Evolutionary conservation across 2,329 filamentous ascomycete genomes (phyloP).

Genomic region (Colletotrichum chlorophyti): DNA sequence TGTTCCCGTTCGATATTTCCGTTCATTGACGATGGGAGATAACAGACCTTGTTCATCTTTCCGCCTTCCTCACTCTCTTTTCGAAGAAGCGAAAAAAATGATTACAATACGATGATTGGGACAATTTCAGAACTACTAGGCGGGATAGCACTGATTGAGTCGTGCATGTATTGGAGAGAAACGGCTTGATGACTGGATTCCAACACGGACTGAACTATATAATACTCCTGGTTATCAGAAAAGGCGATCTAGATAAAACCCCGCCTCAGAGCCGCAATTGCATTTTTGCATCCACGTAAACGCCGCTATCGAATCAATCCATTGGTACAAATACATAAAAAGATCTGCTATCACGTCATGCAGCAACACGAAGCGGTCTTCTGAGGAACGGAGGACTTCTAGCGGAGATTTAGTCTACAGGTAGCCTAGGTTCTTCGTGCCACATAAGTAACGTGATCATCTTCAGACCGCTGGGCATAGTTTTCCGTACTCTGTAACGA

Average conservation of each 20-base stretch:
- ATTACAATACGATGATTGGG: too few relatives aligned
- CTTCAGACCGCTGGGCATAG: too few relatives aligned
- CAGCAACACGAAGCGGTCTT: not conserved
- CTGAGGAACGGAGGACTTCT: not conserved
- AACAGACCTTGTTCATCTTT: not conserved
- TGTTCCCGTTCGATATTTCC: not conserved
- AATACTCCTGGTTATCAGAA: too few relatives aligned
- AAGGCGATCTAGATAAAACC: too few relatives aligned
- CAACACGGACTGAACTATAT: too few relatives aligned
- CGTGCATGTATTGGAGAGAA: too few relatives aligned
- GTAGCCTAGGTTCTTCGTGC: not conserved
- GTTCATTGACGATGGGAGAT: too few relatives aligned
- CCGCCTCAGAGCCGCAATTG: too few relatives aligned
- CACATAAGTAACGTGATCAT: not conserved
- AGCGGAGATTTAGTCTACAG: too few relatives aligned
- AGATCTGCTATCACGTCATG: constrained; percentile 10
- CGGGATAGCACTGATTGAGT: too few relatives aligned
- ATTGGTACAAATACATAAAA: not conserved
- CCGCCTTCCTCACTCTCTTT: not conserved
- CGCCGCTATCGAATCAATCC: not conserved
- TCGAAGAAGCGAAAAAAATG: not conserved
- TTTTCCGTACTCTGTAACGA: not conserved
- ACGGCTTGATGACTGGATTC: too few relatives aligned
- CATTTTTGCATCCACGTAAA: not conserved
- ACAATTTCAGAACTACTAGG: too few relatives aligned